Evolutionary conservation across 345 rosid species (phyloP).

Genomic region (Mangifera indica): DNA sequence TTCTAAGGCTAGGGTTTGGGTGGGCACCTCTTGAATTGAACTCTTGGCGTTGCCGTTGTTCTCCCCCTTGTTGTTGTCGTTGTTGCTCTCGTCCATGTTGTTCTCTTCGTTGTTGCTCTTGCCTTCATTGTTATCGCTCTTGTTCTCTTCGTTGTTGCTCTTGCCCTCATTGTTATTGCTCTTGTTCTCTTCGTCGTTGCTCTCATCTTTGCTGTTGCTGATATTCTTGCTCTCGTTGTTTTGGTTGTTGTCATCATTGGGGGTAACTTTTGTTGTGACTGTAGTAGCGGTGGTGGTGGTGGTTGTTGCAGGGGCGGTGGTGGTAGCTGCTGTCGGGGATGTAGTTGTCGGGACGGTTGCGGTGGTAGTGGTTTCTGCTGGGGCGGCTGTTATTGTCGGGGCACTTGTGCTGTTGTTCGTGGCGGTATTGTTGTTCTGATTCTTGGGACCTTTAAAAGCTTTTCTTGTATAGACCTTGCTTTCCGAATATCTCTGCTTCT

Average conservation of each 20-base stretch:
- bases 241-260: background rate
- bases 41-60: constrained; percentile 20
- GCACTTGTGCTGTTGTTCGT: constrained; percentile 1
- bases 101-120: background rate
- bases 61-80: background rate
- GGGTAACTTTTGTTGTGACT: background rate
- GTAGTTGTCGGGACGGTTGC: background rate
- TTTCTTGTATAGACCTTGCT: constrained; percentile 81
- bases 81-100: background rate
- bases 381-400: background rate
- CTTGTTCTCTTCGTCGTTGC: background rate
- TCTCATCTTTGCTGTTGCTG: background rate
- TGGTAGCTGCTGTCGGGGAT: too few relatives aligned
- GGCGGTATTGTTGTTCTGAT: constrained; percentile 20
- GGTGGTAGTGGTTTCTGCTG: background rate
- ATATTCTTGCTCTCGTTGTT: background rate
- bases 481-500: constrained; percentile 60
- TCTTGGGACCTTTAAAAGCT: constrained; percentile 53
- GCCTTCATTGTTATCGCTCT: background rate
- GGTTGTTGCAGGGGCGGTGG: too few relatives aligned
- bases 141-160: background rate
- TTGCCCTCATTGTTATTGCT: background rate
- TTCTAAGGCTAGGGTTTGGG: constrained; percentile 35
- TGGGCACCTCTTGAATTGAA: constrained; percentile 33
- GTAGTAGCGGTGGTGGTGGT: background rate